A percentile compares a stretch with the other conserved stretches of the same genome.
phyloP scores from a whole-genome alignment of 176 grass and related monocot species.

The Coix lacrymajobi region DNA sequence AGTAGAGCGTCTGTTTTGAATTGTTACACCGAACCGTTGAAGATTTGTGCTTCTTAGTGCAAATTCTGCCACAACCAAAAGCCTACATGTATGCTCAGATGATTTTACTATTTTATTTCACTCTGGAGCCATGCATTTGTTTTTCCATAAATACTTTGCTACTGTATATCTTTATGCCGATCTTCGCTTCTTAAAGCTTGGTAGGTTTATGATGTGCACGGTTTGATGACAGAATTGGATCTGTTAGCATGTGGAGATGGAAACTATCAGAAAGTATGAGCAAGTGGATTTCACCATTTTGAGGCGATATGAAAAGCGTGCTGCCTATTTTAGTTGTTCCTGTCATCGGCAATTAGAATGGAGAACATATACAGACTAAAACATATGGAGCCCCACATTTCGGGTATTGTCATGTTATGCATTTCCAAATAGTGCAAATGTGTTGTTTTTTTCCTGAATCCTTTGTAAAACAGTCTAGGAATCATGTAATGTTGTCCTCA shows the following conservation, averaged over 20 bases:
- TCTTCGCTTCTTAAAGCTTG: neutral
- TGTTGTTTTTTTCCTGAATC: neutral
- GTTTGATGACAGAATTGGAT: neutral
- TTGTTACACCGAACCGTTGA: neutral
- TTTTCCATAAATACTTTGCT: neutral
- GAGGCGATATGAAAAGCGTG: neutral
- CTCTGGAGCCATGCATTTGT: neutral
- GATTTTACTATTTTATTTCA: neutral
- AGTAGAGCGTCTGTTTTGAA: neutral
- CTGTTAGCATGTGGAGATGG: neutral
- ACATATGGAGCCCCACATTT: neutral
- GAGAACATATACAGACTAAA: neutral
- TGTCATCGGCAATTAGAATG: neutral
- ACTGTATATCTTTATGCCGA: neutral
- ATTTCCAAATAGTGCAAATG: neutral
- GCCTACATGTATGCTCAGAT: neutral
- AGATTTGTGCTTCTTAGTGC: neutral
- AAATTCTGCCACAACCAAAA: neutral
- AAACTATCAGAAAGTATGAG: neutral
- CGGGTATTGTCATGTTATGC: neutral
- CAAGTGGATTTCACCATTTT: neutral
- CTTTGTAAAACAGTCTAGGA: neutral
- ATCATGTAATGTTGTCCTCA: neutral
- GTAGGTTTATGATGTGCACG: neutral
- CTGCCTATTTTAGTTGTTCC: neutral